Conservation (phyloP, 306 rosid genomes). For the Purshia tridentata region DNA sequence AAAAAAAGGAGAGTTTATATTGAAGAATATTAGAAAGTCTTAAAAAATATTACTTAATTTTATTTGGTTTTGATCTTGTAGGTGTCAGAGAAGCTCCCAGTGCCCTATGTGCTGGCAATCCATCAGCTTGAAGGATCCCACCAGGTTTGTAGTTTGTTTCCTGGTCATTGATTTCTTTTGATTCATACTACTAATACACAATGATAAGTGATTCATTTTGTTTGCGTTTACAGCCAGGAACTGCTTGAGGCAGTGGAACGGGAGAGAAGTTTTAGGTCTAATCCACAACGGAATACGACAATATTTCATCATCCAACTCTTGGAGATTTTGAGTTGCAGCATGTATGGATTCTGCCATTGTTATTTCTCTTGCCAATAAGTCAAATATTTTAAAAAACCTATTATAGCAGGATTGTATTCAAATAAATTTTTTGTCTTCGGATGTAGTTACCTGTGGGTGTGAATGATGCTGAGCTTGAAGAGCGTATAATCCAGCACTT, state of each 20-base stretch:
- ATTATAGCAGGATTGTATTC: conserved; percentile 2
- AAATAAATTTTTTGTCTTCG: conserved; percentile 27
- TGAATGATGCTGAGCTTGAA: conserved; percentile 89
- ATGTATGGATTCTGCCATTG: conserved; percentile 57
- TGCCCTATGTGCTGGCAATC: conserved; percentile 99
- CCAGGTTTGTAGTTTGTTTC: conserved; percentile 51
- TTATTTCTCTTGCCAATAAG: conserved; percentile 12
- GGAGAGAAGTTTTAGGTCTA: conserved; percentile 76
- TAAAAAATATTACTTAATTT: conserved; percentile 6
- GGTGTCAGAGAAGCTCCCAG: conserved; percentile 99
- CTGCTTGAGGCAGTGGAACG: conserved; percentile 84
- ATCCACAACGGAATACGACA: conserved; percentile 75
- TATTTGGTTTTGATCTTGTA: conserved; percentile 31
- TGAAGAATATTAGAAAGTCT: background rate
- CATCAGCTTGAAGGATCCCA: conserved; percentile 91
- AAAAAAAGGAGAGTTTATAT: too few species aligned
- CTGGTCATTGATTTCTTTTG: conserved; percentile 14
- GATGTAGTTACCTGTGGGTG: conserved; percentile 87
- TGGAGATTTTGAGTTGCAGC: conserved; percentile 92
- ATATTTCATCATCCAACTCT: conserved; percentile 97
- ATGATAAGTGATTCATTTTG: conserved; percentile 12
- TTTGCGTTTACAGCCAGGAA: conserved; percentile 68
- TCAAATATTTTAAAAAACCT: background rate
- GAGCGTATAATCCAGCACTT: conserved; percentile 95
- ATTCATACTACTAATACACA: background rate